These are phyloP conservation scores for Aleurites moluccanus DNA, from an alignment of 441 rosid genomes.

Conservation along the genomic window DNA sequence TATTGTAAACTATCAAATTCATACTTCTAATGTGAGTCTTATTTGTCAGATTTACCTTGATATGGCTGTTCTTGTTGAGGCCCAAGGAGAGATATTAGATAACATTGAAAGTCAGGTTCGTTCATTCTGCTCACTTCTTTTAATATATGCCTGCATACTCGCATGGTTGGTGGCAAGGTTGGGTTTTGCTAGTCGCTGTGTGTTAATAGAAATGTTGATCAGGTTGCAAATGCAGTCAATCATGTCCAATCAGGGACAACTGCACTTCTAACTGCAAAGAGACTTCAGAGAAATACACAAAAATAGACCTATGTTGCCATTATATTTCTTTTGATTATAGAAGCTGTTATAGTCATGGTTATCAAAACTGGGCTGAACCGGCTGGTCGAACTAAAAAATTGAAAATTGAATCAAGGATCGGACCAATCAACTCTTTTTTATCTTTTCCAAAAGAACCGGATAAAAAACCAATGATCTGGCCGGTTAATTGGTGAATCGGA, in stretches of 20 bases:
- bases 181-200: conserved; percentile 17
- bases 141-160: conserved; percentile 4
- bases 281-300: conserved; percentile 62
- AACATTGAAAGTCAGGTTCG: conserved; percentile 86
- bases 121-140: neutral
- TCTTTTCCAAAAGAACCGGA: too few species aligned
- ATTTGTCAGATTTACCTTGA: conserved; percentile 75
- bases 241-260: conserved; percentile 71
- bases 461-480: too few species aligned
- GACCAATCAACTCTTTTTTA: too few species aligned
- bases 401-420: too few species aligned
- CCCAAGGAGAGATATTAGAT: conserved; percentile 92
- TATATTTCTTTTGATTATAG: conserved; percentile 63
- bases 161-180: conserved; percentile 12
- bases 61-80: conserved; percentile 92
- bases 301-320: conserved; percentile 79
- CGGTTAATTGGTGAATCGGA: too few species aligned
- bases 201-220: conserved; percentile 27
- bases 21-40: conserved; percentile 16
- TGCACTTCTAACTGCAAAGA: conserved; percentile 58
- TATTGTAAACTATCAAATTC: neutral
- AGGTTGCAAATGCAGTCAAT: conserved; percentile 82
- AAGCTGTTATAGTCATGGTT: conserved; percentile 50
- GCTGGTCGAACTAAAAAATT: too few species aligned
- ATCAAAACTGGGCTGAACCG: too few species aligned